A percentile compares a stretch with the other conserved stretches of the same genome.
Evolutionary conservation across 345 rosid genomes (phyloP).

Genomic region (Combretum micranthum): DNA sequence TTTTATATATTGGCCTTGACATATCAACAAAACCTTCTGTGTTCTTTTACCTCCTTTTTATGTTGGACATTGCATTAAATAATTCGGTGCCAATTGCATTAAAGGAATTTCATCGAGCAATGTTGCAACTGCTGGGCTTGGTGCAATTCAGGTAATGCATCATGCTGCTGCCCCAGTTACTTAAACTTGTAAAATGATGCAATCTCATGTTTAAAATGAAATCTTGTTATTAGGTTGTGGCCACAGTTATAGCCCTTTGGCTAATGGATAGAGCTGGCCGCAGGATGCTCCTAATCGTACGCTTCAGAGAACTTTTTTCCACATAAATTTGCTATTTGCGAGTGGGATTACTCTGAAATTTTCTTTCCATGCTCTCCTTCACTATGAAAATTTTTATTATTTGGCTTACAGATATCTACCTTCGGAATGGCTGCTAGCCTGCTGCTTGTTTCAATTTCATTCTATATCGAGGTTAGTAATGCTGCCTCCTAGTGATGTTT

Average conservation of each 20-base stretch:
- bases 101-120: constrained; percentile 71
- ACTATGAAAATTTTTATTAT: background rate
- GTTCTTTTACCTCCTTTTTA: too few relatives aligned
- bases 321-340: background rate
- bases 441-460: constrained; percentile 61
- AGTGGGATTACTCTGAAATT: background rate
- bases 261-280: constrained; percentile 84
- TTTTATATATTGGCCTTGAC: too few relatives aligned
- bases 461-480: constrained; percentile 48
- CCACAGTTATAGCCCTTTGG: constrained; percentile 81
- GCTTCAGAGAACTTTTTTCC: constrained; percentile 13
- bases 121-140: constrained; percentile 71
- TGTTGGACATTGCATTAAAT: too few relatives aligned
- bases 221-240: constrained; percentile 50
- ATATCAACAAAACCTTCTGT: too few relatives aligned
- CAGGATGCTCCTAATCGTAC: constrained; percentile 71
- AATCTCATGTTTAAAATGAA: constrained; percentile 2
- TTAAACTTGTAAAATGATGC: background rate
- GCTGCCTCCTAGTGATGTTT: background rate
- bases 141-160: constrained; percentile 66
- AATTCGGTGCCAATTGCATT: background rate
- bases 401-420: constrained; percentile 56
- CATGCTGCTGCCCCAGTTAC: background rate
- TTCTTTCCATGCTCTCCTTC: background rate
- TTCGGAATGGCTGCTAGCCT: constrained; percentile 72